These are phyloP conservation scores for Xanthoconium separans DNA, from an alignment of 1,284 basidiomycete species.

Conservation along the genomic window DNA sequence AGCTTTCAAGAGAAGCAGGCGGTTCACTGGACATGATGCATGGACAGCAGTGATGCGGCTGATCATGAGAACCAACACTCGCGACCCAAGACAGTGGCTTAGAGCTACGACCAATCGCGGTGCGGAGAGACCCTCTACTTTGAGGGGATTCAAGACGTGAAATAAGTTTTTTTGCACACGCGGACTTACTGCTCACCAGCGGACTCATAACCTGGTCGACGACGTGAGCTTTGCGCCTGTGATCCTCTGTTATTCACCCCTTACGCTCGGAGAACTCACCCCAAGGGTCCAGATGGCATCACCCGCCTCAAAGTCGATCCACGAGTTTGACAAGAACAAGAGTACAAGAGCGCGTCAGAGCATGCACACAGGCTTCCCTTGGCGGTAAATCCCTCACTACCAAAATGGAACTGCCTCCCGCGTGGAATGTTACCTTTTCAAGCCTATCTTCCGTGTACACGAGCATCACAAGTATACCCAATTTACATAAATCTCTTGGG, in stretches of 20 bases:
- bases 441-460: too few species aligned
- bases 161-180: slow-evolving; percentile 21
- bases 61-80: background rate
- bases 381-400: too few species aligned
- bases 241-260: slow-evolving; percentile 22
- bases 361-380: too few species aligned
- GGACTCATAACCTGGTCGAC: slow-evolving; percentile 42
- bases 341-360: too few species aligned
- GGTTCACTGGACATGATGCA: background rate
- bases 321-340: too few species aligned
- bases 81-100: background rate
- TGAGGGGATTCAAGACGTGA: slow-evolving; percentile 1
- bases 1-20: background rate
- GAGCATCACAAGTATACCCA: too few species aligned
- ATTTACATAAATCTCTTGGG: too few species aligned
- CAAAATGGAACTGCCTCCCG: too few species aligned
- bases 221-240: slow-evolving; percentile 36
- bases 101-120: slow-evolving; percentile 1
- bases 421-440: too few species aligned
- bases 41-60: background rate
- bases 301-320: too few species aligned
- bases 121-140: background rate
- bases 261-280: slow-evolving; percentile 39
- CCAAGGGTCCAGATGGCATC: slow-evolving; percentile 29
- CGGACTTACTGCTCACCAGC: slow-evolving; percentile 38